Conservation (phyloP, 1,284 basidiomycete species). For the Crepidotus sp. region DNA sequence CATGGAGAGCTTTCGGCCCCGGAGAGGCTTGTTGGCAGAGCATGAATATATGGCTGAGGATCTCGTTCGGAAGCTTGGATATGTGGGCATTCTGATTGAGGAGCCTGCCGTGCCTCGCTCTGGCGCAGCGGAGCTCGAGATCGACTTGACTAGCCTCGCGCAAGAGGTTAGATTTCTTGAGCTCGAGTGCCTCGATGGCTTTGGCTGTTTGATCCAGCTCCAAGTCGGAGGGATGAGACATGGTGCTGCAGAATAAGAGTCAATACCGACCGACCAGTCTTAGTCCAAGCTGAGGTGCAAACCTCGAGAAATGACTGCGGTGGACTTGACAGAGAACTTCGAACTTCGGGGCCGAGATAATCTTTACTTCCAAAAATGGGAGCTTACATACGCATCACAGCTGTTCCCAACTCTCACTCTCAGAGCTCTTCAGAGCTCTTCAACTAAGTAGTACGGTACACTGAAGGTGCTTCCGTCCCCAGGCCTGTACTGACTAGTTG, state of each 20-base stretch:
- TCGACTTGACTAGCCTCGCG: constrained; percentile 21
- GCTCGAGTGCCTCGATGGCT: constrained; percentile 13
- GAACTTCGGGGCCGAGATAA: too few species aligned
- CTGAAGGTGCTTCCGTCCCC: too few species aligned
- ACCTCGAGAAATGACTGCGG: too few species aligned
- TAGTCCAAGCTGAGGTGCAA: background rate
- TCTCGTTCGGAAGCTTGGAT: constrained; percentile 30
- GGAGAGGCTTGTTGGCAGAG: constrained; percentile 22
- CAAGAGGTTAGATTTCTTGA: constrained; percentile 12
- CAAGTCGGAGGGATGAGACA: background rate
- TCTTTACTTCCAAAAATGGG: too few species aligned
- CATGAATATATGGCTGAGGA: constrained; percentile 31
- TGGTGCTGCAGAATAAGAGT: background rate
- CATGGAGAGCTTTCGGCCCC: constrained; percentile 9
- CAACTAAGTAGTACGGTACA: too few species aligned
- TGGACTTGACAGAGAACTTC: too few species aligned
- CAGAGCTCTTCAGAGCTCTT: too few species aligned
- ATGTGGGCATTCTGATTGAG: constrained; percentile 28
- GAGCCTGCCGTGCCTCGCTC: constrained; percentile 25
- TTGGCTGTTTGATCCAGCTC: constrained; percentile 8
- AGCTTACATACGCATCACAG: too few species aligned
- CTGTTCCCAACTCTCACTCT: too few species aligned
- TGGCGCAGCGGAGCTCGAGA: constrained; percentile 23
- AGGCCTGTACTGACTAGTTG: too few species aligned
- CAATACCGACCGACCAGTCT: background rate